Conservation (phyloP, 495 filamentous ascomycete species). For the Aspergillus incahuasiensis region DNA sequence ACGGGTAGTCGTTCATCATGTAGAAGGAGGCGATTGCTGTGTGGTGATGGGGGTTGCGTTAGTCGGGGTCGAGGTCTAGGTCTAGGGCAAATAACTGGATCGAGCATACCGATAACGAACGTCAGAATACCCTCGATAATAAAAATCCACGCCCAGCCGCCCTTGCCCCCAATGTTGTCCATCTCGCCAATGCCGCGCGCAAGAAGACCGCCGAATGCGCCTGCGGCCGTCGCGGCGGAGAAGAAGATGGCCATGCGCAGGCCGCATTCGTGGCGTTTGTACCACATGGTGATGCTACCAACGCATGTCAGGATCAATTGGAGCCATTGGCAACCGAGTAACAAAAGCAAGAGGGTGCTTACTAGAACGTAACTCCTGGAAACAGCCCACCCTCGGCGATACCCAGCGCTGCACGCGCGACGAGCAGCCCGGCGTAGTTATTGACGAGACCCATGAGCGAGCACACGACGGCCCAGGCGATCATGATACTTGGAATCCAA, state of each 20-base stretch:
- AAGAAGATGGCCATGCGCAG: constrained; percentile 17
- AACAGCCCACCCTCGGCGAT: constrained; percentile 13
- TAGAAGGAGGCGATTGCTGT: constrained; percentile 12
- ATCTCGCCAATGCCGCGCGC: constrained; percentile 13
- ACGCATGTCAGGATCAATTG: no score
- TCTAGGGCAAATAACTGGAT: not conserved
- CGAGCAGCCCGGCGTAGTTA: constrained; percentile 7
- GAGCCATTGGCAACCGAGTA: no score
- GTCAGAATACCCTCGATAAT: constrained; percentile 14
- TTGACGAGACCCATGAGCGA: constrained; percentile 12
- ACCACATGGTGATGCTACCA: constrained; percentile 15
- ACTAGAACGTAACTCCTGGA: constrained; percentile 15
- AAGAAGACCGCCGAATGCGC: constrained; percentile 13
- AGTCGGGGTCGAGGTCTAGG: not conserved
- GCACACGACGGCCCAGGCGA: constrained; percentile 10
- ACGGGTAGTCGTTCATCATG: constrained; percentile 15
- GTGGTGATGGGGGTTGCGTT: not conserved
- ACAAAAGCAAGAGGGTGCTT: not conserved
- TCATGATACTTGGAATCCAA: constrained; percentile 15
- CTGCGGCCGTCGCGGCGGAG: constrained; percentile 11
- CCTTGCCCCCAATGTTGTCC: constrained; percentile 4
- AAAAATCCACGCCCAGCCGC: constrained; percentile 14
- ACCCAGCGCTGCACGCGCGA: constrained; percentile 4
- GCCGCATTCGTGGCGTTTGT: constrained; percentile 13
- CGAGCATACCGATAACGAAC: constrained; percentile 4